These are phyloP conservation scores for Pneumocystis canis DNA, from an alignment of 1,139 yeast species.

Conservation along the genomic window DNA sequence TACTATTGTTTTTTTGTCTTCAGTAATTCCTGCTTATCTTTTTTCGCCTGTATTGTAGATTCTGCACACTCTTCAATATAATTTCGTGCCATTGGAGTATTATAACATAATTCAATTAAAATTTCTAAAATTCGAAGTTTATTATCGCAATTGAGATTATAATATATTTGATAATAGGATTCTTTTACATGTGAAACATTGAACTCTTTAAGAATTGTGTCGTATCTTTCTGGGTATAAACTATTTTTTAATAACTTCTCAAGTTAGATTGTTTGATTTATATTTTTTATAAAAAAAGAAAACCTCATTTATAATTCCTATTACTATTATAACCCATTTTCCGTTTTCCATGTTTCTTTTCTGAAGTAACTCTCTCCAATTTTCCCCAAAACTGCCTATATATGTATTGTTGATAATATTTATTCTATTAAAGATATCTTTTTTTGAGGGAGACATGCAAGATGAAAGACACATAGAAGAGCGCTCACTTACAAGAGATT, in stretches of 20 bases:
- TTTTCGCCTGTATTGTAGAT: constrained; percentile 44
- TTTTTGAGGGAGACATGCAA: not conserved
- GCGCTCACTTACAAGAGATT: constrained; percentile 20
- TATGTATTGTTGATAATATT: not conserved
- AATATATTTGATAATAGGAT: constrained; percentile 27
- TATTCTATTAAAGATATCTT: not conserved
- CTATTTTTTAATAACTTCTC: constrained; percentile 24
- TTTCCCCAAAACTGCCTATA: not conserved
- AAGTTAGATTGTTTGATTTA: not conserved
- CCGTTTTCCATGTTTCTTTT: not conserved
- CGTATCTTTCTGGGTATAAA: not conserved
- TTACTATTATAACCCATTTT: not conserved
- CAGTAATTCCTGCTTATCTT: constrained; percentile 53
- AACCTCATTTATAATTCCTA: not conserved
- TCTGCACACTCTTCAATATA: constrained; percentile 60
- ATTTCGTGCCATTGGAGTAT: constrained; percentile 44
- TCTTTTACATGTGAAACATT: constrained; percentile 19
- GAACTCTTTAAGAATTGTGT: constrained; percentile 25
- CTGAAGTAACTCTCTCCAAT: not conserved
- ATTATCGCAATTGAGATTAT: constrained; percentile 34
- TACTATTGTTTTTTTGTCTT: constrained; percentile 39
- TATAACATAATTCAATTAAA: constrained; percentile 42
- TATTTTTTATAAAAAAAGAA: not conserved
- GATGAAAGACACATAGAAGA: constrained; percentile 12
- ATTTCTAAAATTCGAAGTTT: constrained; percentile 42